Base-by-base conservation (phyloP, 805 yeast genomes). In the Teunomyces gatunensis region DNA sequence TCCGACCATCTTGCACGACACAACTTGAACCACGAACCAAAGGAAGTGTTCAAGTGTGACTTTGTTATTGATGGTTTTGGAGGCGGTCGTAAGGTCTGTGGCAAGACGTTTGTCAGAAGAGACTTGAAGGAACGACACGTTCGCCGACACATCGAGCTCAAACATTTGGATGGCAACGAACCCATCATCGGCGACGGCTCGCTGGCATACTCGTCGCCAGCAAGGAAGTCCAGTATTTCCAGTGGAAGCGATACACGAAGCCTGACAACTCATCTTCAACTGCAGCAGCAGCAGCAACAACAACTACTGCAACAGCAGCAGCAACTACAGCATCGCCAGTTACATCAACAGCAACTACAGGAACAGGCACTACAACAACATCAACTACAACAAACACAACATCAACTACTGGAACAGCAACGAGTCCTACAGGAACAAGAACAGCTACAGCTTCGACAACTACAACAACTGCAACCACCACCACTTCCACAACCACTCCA, bases 1-100 rank as follows among this genome's bases (percentile, higher is more conserved):
- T 75, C 83, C 1, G 89, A 84, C 56, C 89, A 84, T 64, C 60
- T 84, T 12, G 74, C 86, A 2, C 65, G 89, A 44, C 89, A 84
- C 58, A 76, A 80, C 56, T 68, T 84, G 44, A 84, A 84, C 58
- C 89, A 84, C 39, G 68, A 69, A 45, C 78, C 78, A 3, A 73
- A 68, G 41, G 77, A 77, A 45, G 80, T 83, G 9, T 83, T 74
- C 57, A 69, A 68, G 21, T 84, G 89, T 59, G 86, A 62, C 74
- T 81, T 58, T 49, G 64, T 54, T 59, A 68, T 67, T 47, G 83
- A 52, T 71, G 79, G 58, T 34, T 57, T 54, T 27, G 64, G 60
- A 15, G 74, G 74, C 3, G 51, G 47, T 23, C 71, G 71, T 61
- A 67, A 74, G 9, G 65, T 67, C 3, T 84, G 89, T 58, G 68